phyloP scores from a whole-genome alignment of 129 eudicot genomes.

The Glebionis coronaria region DNA sequence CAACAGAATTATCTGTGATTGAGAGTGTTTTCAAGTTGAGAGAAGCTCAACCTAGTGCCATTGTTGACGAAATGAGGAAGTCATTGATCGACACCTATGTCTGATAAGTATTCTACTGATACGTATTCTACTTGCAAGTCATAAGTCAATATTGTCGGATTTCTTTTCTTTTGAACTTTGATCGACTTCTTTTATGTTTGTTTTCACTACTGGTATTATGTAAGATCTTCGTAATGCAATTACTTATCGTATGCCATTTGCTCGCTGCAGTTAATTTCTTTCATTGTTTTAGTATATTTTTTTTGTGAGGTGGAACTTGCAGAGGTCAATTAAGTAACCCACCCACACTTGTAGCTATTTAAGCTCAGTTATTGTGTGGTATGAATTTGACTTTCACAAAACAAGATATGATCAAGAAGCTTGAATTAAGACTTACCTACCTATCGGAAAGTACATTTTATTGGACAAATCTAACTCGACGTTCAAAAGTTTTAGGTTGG shows the following conservation, averaged over 20 bases:
- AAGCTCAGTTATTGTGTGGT: too few relatives aligned
- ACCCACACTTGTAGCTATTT: neutral
- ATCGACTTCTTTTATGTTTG: neutral
- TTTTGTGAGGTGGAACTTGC: neutral
- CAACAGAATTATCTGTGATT: constrained; percentile 67
- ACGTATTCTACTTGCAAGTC: neutral
- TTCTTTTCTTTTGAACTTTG: neutral
- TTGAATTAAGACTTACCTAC: too few relatives aligned
- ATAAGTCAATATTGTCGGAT: neutral
- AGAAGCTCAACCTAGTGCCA: constrained; percentile 70
- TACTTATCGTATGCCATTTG: neutral
- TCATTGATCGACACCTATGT: constrained; percentile 69
- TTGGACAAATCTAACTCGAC: too few relatives aligned
- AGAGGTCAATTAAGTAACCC: neutral
- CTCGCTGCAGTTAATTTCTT: neutral
- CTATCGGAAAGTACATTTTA: too few relatives aligned
- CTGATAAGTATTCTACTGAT: too few relatives aligned
- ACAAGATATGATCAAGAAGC: too few relatives aligned
- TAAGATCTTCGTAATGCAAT: neutral
- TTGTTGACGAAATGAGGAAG: constrained; percentile 81
- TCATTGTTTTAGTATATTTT: too few relatives aligned
- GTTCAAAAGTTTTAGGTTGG: too few relatives aligned
- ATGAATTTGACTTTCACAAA: too few relatives aligned
- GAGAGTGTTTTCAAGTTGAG: constrained; percentile 83
- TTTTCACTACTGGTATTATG: constrained; percentile 4